Conservation (phyloP, 495 filamentous ascomycete genomes). For the Cenococcum geophilum region DNA sequence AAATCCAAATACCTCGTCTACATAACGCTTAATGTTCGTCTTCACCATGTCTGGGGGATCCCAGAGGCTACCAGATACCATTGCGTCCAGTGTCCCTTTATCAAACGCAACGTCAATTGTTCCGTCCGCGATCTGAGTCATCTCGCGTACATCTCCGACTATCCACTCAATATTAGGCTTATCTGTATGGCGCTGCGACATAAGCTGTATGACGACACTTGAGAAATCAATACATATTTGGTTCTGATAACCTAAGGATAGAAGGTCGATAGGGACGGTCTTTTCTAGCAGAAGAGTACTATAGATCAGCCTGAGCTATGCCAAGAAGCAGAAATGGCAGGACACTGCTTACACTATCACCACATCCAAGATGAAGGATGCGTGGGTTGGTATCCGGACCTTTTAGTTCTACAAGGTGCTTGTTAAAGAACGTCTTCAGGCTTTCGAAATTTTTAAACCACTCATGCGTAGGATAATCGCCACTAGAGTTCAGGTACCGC, state of each 20-base stretch:
- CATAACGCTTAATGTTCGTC: slow-evolving; percentile 47
- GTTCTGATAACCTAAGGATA: slow-evolving; percentile 44
- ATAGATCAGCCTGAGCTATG: slow-evolving; percentile 10
- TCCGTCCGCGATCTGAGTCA: slow-evolving; percentile 35
- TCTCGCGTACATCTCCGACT: slow-evolving; percentile 49
- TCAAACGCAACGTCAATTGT: slow-evolving; percentile 54
- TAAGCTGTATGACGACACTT: slow-evolving; percentile 45
- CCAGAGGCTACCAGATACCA: slow-evolving; percentile 55
- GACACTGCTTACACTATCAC: slow-evolving; percentile 48
- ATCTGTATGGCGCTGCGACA: slow-evolving; percentile 42
- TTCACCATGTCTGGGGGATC: slow-evolving; percentile 50
- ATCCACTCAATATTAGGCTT: slow-evolving; percentile 42
- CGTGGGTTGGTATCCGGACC: slow-evolving; percentile 30
- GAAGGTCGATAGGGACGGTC: slow-evolving; percentile 48
- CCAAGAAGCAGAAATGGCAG: neutral
- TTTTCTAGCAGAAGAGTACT: no score
- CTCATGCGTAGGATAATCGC: slow-evolving; percentile 39
- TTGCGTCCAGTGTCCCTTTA: slow-evolving; percentile 57
- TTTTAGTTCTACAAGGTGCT: slow-evolving; percentile 37
- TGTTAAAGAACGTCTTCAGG: slow-evolving; percentile 46
- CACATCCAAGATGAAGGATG: slow-evolving; percentile 54
- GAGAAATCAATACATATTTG: slow-evolving; percentile 58
- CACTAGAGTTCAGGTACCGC: slow-evolving; percentile 40
- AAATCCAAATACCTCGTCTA: slow-evolving; percentile 43
- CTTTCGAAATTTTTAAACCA: slow-evolving; percentile 49